Conservation (phyloP, 192 early-diverging fungal species). For the Obelidium mucronatum region DNA sequence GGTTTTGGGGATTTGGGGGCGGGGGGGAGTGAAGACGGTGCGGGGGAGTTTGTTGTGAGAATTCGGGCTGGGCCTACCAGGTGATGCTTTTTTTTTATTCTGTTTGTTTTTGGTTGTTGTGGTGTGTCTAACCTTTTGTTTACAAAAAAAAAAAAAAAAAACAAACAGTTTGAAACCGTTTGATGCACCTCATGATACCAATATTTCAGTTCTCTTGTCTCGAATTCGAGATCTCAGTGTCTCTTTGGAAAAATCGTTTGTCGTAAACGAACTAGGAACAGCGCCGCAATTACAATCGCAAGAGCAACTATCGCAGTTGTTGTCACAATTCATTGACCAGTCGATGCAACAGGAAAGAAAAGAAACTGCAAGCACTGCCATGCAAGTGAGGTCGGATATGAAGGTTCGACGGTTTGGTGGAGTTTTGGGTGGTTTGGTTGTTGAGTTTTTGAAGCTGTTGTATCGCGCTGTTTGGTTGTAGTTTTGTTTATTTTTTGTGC, state of each 20-base stretch:
- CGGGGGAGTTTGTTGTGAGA: neutral
- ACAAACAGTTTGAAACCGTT: constrained; percentile 26
- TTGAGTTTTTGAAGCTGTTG: neutral
- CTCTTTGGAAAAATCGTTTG: constrained; percentile 9
- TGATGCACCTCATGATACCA: constrained; percentile 31
- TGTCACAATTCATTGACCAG: neutral
- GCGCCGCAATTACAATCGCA: constrained; percentile 20
- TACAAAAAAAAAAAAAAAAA: no score
- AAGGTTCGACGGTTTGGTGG: neutral
- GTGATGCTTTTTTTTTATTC: constrained; percentile 3
- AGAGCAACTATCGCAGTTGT: constrained; percentile 1
- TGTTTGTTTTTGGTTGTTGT: neutral
- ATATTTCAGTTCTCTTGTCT: constrained; percentile 11
- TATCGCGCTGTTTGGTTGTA: neutral
- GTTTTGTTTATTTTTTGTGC: neutral
- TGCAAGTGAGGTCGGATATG: neutral
- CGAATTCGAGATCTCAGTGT: constrained; percentile 23
- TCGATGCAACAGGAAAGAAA: neutral
- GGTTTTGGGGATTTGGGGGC: no score
- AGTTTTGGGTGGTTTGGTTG: neutral
- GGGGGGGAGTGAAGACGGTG: neutral
- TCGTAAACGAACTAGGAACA: constrained; percentile 4
- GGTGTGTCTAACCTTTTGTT: no score
- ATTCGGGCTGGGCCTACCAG: constrained; percentile 15
- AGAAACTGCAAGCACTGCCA: neutral